Percentiles rank a stretch among this genome's conserved stretches.
Conservation (phyloP, 139 green algal genomes). For the Chlamydomonas applanata region DNA sequence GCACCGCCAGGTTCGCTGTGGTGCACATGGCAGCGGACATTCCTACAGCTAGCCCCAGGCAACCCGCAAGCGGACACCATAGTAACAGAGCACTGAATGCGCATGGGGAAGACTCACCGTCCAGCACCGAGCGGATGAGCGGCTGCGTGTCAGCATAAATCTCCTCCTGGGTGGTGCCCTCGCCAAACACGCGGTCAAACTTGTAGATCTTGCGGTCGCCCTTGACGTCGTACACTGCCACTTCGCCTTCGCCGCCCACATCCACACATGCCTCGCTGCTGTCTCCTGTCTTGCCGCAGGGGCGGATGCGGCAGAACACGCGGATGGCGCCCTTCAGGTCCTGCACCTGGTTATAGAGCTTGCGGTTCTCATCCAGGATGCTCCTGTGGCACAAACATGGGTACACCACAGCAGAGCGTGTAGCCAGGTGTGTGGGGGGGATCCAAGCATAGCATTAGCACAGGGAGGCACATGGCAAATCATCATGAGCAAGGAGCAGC, state of each 20-base stretch:
- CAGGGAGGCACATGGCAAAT: not conserved
- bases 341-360: conserved; percentile 87
- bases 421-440: no score
- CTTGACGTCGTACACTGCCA: conserved; percentile 32
- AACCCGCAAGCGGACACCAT: no score
- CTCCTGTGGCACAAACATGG: not conserved
- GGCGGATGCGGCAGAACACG: conserved; percentile 84
- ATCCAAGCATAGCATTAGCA: not conserved
- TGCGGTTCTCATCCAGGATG: conserved; percentile 70
- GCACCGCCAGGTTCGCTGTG: not conserved
- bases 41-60: no score
- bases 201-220: conserved; percentile 72
- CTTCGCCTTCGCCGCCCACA: conserved; percentile 21
- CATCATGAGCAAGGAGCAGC: not conserved
- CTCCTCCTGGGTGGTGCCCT: conserved; percentile 61
- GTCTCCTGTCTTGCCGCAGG: conserved; percentile 69
- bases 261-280: conserved; percentile 32
- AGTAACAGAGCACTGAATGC: no score
- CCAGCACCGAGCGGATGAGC: conserved; percentile 85
- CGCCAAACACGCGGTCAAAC: conserved; percentile 82
- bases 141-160: conserved; percentile 87
- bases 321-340: conserved; percentile 85
- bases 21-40: no score
- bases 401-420: not conserved
- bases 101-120: conserved; percentile 76